Conservation (phyloP, 768 basidiomycete species). For the Lactarius psammicola region DNA sequence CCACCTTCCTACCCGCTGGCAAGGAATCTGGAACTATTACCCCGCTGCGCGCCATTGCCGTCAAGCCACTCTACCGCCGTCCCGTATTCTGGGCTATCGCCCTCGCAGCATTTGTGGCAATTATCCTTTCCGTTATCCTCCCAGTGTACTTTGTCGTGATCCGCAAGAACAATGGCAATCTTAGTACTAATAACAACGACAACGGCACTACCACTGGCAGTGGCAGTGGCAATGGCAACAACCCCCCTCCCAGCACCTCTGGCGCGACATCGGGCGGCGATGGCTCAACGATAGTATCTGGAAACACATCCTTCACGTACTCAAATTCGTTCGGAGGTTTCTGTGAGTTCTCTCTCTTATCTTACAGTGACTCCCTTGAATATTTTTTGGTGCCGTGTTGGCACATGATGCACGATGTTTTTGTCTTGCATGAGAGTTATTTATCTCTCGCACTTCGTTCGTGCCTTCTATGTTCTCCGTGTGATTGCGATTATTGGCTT, state of each 20-base stretch:
- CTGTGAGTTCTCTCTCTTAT: conserved; percentile 33
- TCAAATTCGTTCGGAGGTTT: conserved; percentile 46
- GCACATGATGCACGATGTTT: conserved; percentile 1
- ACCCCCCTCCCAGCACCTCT: conserved; percentile 2
- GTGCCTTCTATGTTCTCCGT: neutral
- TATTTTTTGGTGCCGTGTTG: neutral
- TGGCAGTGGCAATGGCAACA: neutral
- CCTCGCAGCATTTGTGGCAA: conserved; percentile 13
- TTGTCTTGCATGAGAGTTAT: neutral
- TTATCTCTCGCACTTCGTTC: neutral
- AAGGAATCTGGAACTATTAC: neutral
- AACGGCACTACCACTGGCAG: neutral
- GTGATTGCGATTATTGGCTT: neutral
- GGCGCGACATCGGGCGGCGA: conserved; percentile 23
- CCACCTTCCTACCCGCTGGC: neutral
- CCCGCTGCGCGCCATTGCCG: neutral
- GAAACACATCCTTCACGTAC: conserved; percentile 47
- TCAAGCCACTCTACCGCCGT: conserved; percentile 12
- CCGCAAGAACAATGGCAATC: conserved; percentile 3
- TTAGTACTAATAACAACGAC: neutral
- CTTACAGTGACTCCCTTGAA: no score
- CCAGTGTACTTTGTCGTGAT: conserved; percentile 17
- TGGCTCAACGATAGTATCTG: conserved; percentile 36
- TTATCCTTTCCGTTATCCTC: conserved; percentile 13
- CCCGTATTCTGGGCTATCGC: conserved; percentile 4